Conservation (phyloP, 148 eudicot species). For the Vaccinium vitisidaea region DNA sequence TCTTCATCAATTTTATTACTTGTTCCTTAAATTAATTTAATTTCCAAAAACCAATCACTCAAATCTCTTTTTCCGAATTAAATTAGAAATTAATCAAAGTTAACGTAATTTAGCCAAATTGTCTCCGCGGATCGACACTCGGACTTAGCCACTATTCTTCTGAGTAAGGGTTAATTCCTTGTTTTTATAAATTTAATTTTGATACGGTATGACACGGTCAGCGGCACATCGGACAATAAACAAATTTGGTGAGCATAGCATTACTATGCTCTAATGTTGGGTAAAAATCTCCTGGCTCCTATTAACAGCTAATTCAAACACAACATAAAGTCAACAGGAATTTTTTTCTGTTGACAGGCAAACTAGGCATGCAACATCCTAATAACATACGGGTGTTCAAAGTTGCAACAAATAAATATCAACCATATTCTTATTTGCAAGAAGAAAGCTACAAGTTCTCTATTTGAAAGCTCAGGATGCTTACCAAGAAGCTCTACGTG, state of each 20-base stretch:
- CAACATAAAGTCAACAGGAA: background rate
- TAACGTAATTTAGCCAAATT: too few species aligned
- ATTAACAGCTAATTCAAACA: background rate
- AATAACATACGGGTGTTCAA: too few species aligned
- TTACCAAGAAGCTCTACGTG: slow-evolving; percentile 33
- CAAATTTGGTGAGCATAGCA: background rate
- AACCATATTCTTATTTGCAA: background rate
- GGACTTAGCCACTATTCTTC: too few species aligned
- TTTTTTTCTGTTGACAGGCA: background rate
- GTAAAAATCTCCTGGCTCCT: background rate
- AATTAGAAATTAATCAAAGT: too few species aligned
- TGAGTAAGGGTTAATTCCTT: too few species aligned
- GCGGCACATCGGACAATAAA: background rate
- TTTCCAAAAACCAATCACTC: too few species aligned
- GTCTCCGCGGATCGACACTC: too few species aligned
- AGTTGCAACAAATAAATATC: background rate
- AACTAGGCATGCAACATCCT: background rate
- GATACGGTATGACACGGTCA: too few species aligned
- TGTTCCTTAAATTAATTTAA: too few species aligned
- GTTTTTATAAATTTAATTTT: too few species aligned
- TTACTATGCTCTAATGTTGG: background rate
- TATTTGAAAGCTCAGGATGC: slow-evolving; percentile 14
- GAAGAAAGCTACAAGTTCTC: background rate
- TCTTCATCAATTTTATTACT: too few species aligned
- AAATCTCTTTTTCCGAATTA: too few species aligned